Evolutionary conservation across 331 rosid species (phyloP), one percentile per base, ranked within the genome.

Genomic region (Quercus lobata): DNA sequence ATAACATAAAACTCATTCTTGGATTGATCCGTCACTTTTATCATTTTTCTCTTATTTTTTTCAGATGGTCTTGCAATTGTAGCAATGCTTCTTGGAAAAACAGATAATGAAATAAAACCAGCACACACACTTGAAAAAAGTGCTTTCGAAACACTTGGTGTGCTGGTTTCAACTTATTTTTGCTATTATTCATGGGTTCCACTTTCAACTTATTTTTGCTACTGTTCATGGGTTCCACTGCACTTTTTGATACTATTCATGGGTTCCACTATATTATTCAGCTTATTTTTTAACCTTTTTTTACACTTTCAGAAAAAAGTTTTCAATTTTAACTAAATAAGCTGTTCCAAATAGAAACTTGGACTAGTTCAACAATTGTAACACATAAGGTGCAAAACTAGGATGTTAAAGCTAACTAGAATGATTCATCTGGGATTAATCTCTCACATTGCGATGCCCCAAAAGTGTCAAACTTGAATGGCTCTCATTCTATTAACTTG

Each of bases 71-170:
- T 35, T 37, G 71, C 72, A 22, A 84, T 84, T 69, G 85, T 81
- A 60, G 74, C 78, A 81, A 74, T 63, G 57, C 78, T 84, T 58
- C 73, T 85, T 0, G 85, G 85, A 22, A 81, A 85, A 78, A 84
- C 88, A 30, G 79, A 84, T 30, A 84, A 84, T 68, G 88, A 81
- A 57, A 82, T 84, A 7, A 84, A 84, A 63, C 78, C 77, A 85
- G 83, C 78, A 78, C 81, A 37, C 78, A 4, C 72, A 70, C 83
- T 55, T 81, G 85, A 6, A 84, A 74, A 62, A 84, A 41, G 41
- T 60, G 76, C 68, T 30, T 25, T 27, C 54, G 22, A 46, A 32
- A 18, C 25, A 66, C 0, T 34, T 66, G 6, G 16, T 1, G 1
- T 35, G 9, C 0, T 2, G n/a, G n/a, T 35, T 35, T 35, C 7